Evolutionary conservation across 2,329 filamentous ascomycete species (phyloP).

Genomic region (Apiospora saccharicola): DNA sequence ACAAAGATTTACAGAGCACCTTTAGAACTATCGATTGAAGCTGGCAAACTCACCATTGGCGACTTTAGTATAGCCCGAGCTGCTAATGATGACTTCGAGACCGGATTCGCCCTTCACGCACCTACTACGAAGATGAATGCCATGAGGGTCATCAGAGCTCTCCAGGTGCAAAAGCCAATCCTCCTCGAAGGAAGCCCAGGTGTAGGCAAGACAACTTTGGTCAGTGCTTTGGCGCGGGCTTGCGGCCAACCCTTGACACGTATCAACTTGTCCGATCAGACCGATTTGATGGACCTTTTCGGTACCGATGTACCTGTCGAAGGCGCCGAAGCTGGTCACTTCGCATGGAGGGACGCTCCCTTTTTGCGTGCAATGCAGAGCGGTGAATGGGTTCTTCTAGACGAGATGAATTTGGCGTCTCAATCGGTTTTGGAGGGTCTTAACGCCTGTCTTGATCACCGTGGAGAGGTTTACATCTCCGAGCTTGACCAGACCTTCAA

Average conservation of each 20-base stretch:
- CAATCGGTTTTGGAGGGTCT: slow-evolving; percentile 96
- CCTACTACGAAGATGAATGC: slow-evolving; percentile 90
- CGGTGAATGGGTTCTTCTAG: slow-evolving; percentile 94
- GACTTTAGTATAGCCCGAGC: slow-evolving; percentile 72
- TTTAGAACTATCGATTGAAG: slow-evolving; percentile 64
- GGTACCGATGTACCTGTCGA: slow-evolving; percentile 96
- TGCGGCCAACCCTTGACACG: slow-evolving; percentile 85
- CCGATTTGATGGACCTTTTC: slow-evolving; percentile 96
- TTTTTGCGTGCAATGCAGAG: slow-evolving; percentile 97
- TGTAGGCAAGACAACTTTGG: slow-evolving; percentile 94
- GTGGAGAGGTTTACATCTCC: slow-evolving; percentile 93
- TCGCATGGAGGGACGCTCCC: slow-evolving; percentile 94
- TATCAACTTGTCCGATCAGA: slow-evolving; percentile 98
- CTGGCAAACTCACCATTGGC: slow-evolving; percentile 70
- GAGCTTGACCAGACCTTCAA: slow-evolving; percentile 95
- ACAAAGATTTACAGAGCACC: slow-evolving; percentile 69
- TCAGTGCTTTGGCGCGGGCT: slow-evolving; percentile 82
- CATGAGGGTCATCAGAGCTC: slow-evolving; percentile 87
- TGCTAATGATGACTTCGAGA: slow-evolving; percentile 56
- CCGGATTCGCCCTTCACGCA: slow-evolving; percentile 81
- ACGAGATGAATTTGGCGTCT: slow-evolving; percentile 98
- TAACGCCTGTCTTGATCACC: slow-evolving; percentile 95
- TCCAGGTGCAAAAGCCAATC: slow-evolving; percentile 90
- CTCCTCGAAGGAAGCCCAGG: slow-evolving; percentile 96
- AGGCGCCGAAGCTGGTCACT: slow-evolving; percentile 87